A percentile compares a stretch with the other conserved stretches of the same genome.
phyloP scores from a whole-genome alignment of 129 eudicot genomes.

The Ambrosia trifida region DNA sequence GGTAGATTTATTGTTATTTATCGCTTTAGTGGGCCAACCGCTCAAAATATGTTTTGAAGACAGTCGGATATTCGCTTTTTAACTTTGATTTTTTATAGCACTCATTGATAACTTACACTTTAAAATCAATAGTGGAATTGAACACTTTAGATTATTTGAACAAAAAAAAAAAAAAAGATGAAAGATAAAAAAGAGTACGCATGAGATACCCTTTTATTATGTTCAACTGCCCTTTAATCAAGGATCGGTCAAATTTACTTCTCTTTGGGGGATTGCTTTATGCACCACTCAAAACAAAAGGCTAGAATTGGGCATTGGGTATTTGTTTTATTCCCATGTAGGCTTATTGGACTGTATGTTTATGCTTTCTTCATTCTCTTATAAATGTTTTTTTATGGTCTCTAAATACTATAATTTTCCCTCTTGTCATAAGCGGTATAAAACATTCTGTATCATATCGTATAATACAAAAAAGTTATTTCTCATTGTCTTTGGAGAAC shows the following conservation, averaged over 20 bases:
- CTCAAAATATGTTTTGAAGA: not conserved
- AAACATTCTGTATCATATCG: not conserved
- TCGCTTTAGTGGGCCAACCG: not conserved
- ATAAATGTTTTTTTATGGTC: no score
- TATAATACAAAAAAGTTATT: not conserved
- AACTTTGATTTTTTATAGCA: not conserved
- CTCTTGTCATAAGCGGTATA: not conserved
- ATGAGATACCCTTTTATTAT: constrained; percentile 40
- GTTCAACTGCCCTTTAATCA: constrained; percentile 34
- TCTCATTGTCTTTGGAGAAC: not conserved
- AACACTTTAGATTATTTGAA: constrained; percentile 29
- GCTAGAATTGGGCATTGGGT: constrained; percentile 30
- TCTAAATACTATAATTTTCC: no score
- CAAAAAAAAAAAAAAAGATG: constrained; percentile 1
- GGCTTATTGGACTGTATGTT: constrained; percentile 15
- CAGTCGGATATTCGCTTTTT: not conserved
- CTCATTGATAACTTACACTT: not conserved
- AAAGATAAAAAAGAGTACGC: constrained; percentile 27
- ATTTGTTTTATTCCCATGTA: constrained; percentile 18
- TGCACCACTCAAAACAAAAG: constrained; percentile 33
- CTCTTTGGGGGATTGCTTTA: constrained; percentile 32
- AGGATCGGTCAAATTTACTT: constrained; percentile 22
- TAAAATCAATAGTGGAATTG: not conserved
- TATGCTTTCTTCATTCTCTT: not conserved
- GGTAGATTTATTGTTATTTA: not conserved